Evolutionary conservation across 1,139 yeast genomes (phyloP), one percentile per base, ranked within the genome.

Genomic region (Blastobotrys apis): DNA sequence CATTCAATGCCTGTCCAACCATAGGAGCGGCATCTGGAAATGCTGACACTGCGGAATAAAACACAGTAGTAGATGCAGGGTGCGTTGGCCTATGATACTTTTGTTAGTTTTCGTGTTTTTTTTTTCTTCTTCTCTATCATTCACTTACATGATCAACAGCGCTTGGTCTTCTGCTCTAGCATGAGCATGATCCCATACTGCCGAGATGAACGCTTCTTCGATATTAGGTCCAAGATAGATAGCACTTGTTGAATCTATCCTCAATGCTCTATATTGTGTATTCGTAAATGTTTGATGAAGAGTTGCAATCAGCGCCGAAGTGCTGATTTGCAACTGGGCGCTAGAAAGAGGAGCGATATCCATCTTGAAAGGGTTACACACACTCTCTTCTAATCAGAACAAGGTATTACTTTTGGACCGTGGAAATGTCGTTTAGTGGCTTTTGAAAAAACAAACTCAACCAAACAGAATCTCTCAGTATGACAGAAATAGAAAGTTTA

Each of bases 121-220:
- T 12, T 10, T 16, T 26, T 21, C 5, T n/a, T 6, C 10, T 23
- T 23, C 6, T 23, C 26, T 6, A 23, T 23, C 9, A 22, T 25
- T 9, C n/a, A 58, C 63, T 50, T 53, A 59, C 63, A 57, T 48
- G 5, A 68, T 52, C 30, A 68, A 48, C n/a, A 68, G 49, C 19
- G 70, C 60, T 51, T 68, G 72, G 47, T 68, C 71, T 50, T 68
- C 73, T 3, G 64, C 59, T 20, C 71, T 58, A 29, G 64, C 54
- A 41, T 59, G 56, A 4, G 72, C 71, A 49, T 68, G 73, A 37
- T 63, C 65, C 70, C 72, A 67, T 13, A 67, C 53, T 8, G 61
- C 50, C 5, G 61, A 52, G 20, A 67, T 49, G 31, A 66, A 61
- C 16, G 64, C 54, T 15, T 60, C 63, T 33, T 69, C 71, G 20